Conservation (phyloP, 2,329 filamentous ascomycete species). For the Calonectria honghensis region DNA sequence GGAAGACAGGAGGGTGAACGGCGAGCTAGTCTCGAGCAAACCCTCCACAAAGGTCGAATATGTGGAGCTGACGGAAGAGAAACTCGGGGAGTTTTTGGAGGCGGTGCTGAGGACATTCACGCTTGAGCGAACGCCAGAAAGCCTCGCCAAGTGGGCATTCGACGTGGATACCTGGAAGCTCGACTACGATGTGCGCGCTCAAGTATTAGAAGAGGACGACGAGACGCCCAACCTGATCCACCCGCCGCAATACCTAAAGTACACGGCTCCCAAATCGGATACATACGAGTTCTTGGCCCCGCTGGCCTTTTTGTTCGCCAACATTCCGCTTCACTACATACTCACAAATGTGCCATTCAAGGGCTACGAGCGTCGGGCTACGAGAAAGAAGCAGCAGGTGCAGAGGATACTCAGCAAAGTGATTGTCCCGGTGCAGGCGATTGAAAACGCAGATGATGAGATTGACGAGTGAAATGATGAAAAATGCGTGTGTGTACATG, state of each 20-base stretch:
- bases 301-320: conserved; percentile 32
- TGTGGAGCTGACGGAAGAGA: conserved; percentile 34
- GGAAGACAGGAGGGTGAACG: neutral
- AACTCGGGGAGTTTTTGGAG: conserved; percentile 40
- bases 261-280: conserved; percentile 10
- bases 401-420: conserved; percentile 26
- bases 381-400: conserved; percentile 33
- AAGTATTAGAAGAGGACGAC: neutral
- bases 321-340: conserved; percentile 9
- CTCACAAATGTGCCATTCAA: conserved; percentile 27
- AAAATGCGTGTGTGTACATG: neutral
- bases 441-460: conserved; percentile 8
- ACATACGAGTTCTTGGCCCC: conserved; percentile 40
- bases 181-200: conserved; percentile 15
- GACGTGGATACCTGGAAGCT: conserved; percentile 35
- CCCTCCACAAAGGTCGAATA: conserved; percentile 17
- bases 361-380: conserved; percentile 28
- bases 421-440: conserved; percentile 4
- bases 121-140: conserved; percentile 25
- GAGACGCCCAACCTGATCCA: neutral
- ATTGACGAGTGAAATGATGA: conserved; percentile 23
- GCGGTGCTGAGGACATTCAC: conserved; percentile 37
- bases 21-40: neutral
- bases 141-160: conserved; percentile 37
- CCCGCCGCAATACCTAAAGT: neutral